These are phyloP conservation scores for Hypsizygus marmoreus DNA, from an alignment of 768 basidiomycete species.

Conservation along the genomic window DNA sequence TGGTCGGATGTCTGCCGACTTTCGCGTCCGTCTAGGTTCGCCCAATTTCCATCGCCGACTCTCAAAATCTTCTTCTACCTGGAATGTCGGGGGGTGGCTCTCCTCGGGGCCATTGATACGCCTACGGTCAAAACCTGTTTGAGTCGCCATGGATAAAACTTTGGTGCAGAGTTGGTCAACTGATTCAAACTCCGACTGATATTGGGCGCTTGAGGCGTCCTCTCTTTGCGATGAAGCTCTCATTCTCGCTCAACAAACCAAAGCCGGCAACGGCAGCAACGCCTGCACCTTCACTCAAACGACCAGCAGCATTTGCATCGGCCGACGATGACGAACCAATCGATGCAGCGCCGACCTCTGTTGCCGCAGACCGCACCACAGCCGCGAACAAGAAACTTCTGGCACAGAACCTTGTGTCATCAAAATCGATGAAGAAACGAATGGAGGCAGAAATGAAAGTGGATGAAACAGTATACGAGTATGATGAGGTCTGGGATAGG, in stretches of 20 bases:
- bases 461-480: conserved; percentile 86
- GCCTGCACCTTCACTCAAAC: conserved; percentile 49
- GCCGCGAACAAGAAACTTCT: conserved; percentile 55
- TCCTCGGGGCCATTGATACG: conserved; percentile 91
- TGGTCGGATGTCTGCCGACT: conserved; percentile 69
- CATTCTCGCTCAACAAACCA: conserved; percentile 79
- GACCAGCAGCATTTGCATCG: conserved; percentile 62
- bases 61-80: conserved; percentile 32
- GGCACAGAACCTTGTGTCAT: conserved; percentile 60
- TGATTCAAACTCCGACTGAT: conserved; percentile 35
- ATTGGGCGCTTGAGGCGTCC: conserved; percentile 17
- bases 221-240: conserved; percentile 73
- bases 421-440: conserved; percentile 66
- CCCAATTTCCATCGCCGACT: conserved; percentile 31
- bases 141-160: conserved; percentile 46
- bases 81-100: conserved; percentile 67
- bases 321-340: conserved; percentile 63
- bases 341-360: conserved; percentile 50
- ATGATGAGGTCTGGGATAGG: conserved; percentile 94
- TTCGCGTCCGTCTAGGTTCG: conserved; percentile 52
- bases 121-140: conserved; percentile 75
- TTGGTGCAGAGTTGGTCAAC: neutral
- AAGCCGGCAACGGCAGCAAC: conserved; percentile 48
- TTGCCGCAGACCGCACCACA: conserved; percentile 35
- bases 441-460: conserved; percentile 79